phyloP scores from a whole-genome alignment of 352 stramenopile species.

The Stramenopiles sp. region DNA sequence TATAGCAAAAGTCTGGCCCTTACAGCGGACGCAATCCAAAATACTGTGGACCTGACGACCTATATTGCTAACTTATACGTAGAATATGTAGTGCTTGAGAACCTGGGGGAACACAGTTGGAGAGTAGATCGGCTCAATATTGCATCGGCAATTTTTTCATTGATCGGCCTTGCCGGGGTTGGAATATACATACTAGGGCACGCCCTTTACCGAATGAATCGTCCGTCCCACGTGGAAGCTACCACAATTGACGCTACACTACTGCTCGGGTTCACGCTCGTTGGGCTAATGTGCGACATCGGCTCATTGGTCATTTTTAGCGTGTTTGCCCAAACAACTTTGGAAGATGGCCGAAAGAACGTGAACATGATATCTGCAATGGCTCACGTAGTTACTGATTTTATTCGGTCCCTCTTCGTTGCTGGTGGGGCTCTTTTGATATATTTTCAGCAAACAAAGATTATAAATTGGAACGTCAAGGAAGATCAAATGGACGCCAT shows the following conservation, averaged over 20 bases:
- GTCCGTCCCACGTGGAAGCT: not conserved
- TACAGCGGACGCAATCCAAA: not conserved
- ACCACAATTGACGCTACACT: not conserved
- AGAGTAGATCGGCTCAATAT: not conserved
- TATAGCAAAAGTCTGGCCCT: not conserved
- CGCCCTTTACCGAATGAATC: not conserved
- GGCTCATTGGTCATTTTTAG: not conserved
- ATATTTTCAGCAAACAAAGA: not conserved
- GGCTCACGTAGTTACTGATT: not conserved
- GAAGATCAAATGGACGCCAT: not conserved
- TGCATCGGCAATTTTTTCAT: not conserved
- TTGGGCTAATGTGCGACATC: not conserved
- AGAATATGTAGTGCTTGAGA: not conserved
- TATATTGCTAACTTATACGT: constrained; percentile 1
- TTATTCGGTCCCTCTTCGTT: not conserved
- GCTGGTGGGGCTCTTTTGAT: not conserved
- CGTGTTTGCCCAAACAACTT: not conserved
- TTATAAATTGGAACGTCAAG: not conserved
- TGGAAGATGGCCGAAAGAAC: not conserved
- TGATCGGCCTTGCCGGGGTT: not conserved
- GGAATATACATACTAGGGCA: not conserved
- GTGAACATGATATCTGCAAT: not conserved
- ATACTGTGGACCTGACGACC: not conserved
- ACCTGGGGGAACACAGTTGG: too few species aligned
- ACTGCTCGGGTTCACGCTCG: not conserved